A percentile compares a stretch with the other conserved stretches of the same genome.
These are phyloP conservation scores for Phaseolus coccineus DNA, from an alignment of 331 rosid genomes.

Conservation along the genomic window DNA sequence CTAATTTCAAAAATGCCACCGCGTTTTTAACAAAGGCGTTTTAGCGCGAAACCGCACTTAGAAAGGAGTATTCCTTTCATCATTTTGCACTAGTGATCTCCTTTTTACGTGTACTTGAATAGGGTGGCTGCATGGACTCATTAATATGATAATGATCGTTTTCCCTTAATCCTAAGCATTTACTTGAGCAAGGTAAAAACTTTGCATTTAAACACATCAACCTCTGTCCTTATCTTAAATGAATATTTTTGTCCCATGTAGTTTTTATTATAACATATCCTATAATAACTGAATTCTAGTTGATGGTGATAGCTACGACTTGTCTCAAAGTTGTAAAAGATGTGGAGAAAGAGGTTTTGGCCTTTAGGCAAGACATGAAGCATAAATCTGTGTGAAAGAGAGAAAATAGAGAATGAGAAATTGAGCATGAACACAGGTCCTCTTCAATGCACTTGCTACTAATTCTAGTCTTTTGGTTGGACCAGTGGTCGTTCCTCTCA, in stretches of 20 bases:
- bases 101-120: neutral
- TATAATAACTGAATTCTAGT: too few relatives aligned
- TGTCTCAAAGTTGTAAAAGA: conserved; percentile 41
- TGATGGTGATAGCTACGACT: neutral
- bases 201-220: conserved; percentile 39
- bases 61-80: too few relatives aligned
- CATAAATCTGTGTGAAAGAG: conserved; percentile 50
- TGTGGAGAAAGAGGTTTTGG: neutral
- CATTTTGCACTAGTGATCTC: too few relatives aligned
- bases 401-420: conserved; percentile 38
- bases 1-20: too few relatives aligned
- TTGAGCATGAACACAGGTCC: conserved; percentile 42
- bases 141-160: conserved; percentile 43
- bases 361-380: conserved; percentile 26
- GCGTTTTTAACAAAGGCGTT: too few relatives aligned
- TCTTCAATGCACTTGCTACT: conserved; percentile 37
- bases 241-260: conserved; percentile 29
- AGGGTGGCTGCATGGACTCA: conserved; percentile 37
- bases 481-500: conserved; percentile 43
- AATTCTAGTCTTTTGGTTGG: conserved; percentile 46
- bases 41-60: too few relatives aligned
- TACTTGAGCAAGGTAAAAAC: conserved; percentile 31
- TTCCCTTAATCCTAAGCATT: neutral
- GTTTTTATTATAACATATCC: neutral
- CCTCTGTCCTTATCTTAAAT: conserved; percentile 39